Evolutionary conservation across 2,329 filamentous ascomycete species (phyloP).

Genomic region (Clarireedia paspali): DNA sequence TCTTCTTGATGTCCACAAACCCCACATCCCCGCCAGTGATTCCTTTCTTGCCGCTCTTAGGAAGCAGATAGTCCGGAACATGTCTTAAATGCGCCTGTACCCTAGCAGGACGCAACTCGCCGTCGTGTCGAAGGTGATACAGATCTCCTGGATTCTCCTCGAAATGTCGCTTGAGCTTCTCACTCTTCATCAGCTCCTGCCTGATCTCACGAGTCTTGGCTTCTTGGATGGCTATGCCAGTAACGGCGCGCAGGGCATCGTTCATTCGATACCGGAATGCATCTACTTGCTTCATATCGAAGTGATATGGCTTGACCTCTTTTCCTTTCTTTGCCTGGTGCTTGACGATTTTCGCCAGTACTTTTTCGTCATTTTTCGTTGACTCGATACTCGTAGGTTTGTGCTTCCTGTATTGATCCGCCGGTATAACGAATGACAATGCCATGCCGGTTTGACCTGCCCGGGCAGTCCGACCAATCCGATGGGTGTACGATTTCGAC

Average conservation of each 20-base stretch:
- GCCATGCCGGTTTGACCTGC: conserved; percentile 91
- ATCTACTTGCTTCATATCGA: conserved; percentile 90
- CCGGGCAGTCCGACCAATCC: conserved; percentile 86
- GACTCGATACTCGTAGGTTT: conserved; percentile 72
- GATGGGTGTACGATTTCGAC: conserved; percentile 91
- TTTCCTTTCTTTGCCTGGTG: conserved; percentile 72
- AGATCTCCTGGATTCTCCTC: conserved; percentile 93
- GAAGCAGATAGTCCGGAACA: conserved; percentile 88
- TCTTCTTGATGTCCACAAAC: conserved; percentile 62
- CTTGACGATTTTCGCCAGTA: conserved; percentile 70
- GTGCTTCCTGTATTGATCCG: conserved; percentile 78
- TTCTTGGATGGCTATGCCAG: conserved; percentile 81
- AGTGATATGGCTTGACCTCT: conserved; percentile 82
- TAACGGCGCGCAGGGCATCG: conserved; percentile 84
- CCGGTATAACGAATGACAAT: conserved; percentile 87
- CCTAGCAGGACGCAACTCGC: conserved; percentile 73
- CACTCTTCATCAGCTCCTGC: conserved; percentile 84
- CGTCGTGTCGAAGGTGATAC: conserved; percentile 81
- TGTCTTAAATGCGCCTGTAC: conserved; percentile 88
- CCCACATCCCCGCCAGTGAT: conserved; percentile 60
- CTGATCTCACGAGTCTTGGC: conserved; percentile 81
- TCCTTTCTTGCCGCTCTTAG: conserved; percentile 63
- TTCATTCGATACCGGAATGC: conserved; percentile 93
- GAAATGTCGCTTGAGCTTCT: conserved; percentile 91
- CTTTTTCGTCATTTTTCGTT: conserved; percentile 75